Evolutionary conservation across 2,329 filamentous ascomycete genomes (phyloP), one percentile per base, ranked within the genome.

Genomic region (Aureobasidium pullulans): DNA sequence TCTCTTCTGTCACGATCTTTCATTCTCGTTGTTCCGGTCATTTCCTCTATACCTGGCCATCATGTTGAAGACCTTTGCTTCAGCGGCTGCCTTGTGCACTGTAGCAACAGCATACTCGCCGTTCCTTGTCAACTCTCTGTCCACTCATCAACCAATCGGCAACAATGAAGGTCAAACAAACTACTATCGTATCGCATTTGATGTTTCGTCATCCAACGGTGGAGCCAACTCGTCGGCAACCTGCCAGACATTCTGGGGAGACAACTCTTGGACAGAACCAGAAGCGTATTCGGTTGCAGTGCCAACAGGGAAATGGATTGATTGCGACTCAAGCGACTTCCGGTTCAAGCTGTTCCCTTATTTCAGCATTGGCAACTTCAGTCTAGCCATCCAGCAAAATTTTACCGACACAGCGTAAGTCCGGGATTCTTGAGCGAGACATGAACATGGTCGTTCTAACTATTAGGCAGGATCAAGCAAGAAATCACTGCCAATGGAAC

Each of bases 361-460:
- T 36, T 68, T 68, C 36, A 61, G 59, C 9, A 68, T 69, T 49
- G 66, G 66, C n/a, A 64, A 68, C 52, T 69, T 69, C 59, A 60
- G 60, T 36, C 29, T 69, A 13, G 54, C 54, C 1, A 39, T 69
- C 4, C 61, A 63, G 57, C 64, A 69, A 34, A 65, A 66, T 57
- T 62, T 63, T 54, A 61, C 59, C 3, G 62, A 63, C 34, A 50
- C 37, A 48, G 39, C 47, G 60, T 61, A 48, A 36, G 52, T 60
- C 7, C 3, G 8, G 8, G 3, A 16, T 57, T 9, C 8, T 32
- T 11, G 31, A 40, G 15, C n/a, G 6, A 47, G 10, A 39, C 5
- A 9, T 10, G 29, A 23, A 8, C 13, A 11, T 46, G 29, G 42
- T 16, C 19, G 16, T 13, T 7, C 19, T 54, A 8, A 57, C 40